Base-by-base conservation (phyloP, 2,329 filamentous ascomycete species). In the Venturia effusa region DNA sequence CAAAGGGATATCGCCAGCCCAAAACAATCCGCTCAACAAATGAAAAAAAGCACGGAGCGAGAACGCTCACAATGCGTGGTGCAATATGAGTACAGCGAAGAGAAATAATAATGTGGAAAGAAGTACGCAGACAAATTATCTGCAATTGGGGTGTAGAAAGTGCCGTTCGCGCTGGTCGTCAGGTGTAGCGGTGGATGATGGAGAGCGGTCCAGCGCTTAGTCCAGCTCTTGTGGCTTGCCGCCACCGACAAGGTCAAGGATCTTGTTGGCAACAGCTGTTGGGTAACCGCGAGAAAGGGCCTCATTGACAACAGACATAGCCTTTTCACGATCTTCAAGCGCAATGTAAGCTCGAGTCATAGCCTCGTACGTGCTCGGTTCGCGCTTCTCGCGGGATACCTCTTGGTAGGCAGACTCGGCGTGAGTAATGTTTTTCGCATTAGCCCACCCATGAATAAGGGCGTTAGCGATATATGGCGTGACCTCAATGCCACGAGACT, bases 391-490 rank as follows among this genome's bases (percentile, higher is more conserved):
- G 34, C 85, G 83, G 10, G 87, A 84, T 3, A 99, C 87, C n/a
- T 83, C 81, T 65, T 89, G 83, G 73, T 96, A 99, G 66, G 97
- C 86, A 30, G 83, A 78, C 71, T 87, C 85, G 22, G 92, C 90
- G 75, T 91, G 92, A 66, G 79, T 77, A 55, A 97, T 89, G 67
- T 95, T 84, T 76, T 88, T 88, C 74, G 89, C 89, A 17, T 88
- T 83, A 27, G 93, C 90, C 93, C 94, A 99, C 67, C 94, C 94
- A 72, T 97, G 92, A 71, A 99, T 97, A 57, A 99, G 82, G 6
- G 93, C 96, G 79, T 99, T 99, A 72, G 94, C 94, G 72, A 99
- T 97, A 78, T 99, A 99, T 0, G 94, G 89, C 2, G 94, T 97
- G 80, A 97, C 86, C 70, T 92, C 88, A 13, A 99, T 87, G 43